Base-by-base conservation (phyloP, 148 eudicot species). In the Pouteria glomerata region DNA sequence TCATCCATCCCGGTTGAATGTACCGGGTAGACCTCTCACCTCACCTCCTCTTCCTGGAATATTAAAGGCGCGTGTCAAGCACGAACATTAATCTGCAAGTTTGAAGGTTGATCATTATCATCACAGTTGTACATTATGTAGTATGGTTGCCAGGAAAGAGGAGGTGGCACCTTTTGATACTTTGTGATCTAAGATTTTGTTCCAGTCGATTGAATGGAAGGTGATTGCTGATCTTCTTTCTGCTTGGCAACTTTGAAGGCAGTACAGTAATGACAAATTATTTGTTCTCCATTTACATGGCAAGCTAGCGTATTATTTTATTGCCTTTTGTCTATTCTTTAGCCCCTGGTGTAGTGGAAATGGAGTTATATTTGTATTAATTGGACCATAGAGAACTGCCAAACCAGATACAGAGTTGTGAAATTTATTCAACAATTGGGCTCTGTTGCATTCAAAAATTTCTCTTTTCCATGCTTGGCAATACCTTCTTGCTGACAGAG, bases 31-130 rank as follows among this genome's bases (percentile, higher is more conserved):
- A 76, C 84, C 88, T 52, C 81, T 82, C 56, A 78, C 83, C 24
- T 86, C 93, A 52, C 89, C 94, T 63, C 92, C 90, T 11, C 82
- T 88, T 76, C 93, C 87, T 0, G 93, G 96, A 39, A 92, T 86
- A 70, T 79, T 88, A 19, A 92, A 92, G 81, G 78, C 91, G 13
- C 90, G 90, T 35, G 81, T 77, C 18, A 90, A 86, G 72, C 81
- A 82, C 69, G 91, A 92, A 76, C 82, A 78, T 59, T 92, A 74
- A 73, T 52, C 8, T 73, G 26, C 68, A 24, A 10, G 52, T 63
- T 21, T 21, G 24, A 34, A 6, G 11, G 12, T 58, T 21, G 3
- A 23, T 45, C 71, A 13, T 47, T 62, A 29, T 31, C 50, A 8
- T 56, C 23, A n/a, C 60, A 12, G 68, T 11, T 76, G 83, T 80